Percentiles rank a stretch among this genome's conserved stretches.
Conservation (phyloP, 169 alveolate genomes). For the Babesia gibsoni region DNA sequence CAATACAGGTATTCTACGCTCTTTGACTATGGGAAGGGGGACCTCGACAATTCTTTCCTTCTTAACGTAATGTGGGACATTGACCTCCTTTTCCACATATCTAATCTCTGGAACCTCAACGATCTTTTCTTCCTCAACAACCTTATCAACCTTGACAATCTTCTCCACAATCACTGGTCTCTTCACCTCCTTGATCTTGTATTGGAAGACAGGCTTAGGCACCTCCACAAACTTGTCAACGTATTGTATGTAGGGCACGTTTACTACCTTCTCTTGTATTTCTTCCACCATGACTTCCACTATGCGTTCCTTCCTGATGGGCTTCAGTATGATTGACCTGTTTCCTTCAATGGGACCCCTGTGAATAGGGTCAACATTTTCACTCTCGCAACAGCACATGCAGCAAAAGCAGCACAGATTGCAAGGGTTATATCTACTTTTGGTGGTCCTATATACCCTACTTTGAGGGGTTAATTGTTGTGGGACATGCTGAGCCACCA, state of each 20-base stretch:
- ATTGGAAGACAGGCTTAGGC: constrained; percentile 82
- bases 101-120: constrained; percentile 86
- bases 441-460: neutral
- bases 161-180: constrained; percentile 86
- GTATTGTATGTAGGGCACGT: constrained; percentile 87
- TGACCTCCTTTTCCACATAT: constrained; percentile 83
- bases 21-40: constrained; percentile 83
- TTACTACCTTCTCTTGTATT: constrained; percentile 81
- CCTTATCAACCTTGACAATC: constrained; percentile 81
- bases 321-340: constrained; percentile 71
- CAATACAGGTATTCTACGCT: constrained; percentile 86
- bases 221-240: constrained; percentile 88
- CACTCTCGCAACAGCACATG: constrained; percentile 12
- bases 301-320: constrained; percentile 81
- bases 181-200: constrained; percentile 80
- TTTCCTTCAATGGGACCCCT: constrained; percentile 20
- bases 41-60: constrained; percentile 86
- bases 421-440: neutral
- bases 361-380: neutral
- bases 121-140: constrained; percentile 83
- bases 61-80: constrained; percentile 84
- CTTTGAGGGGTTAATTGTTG: no score
- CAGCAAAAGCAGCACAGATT: constrained; percentile 21
- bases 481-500: no score
- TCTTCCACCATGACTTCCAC: constrained; percentile 87